phyloP scores from a whole-genome alignment of 495 filamentous ascomycete species.

The Lasiosphaeria hispida region DNA sequence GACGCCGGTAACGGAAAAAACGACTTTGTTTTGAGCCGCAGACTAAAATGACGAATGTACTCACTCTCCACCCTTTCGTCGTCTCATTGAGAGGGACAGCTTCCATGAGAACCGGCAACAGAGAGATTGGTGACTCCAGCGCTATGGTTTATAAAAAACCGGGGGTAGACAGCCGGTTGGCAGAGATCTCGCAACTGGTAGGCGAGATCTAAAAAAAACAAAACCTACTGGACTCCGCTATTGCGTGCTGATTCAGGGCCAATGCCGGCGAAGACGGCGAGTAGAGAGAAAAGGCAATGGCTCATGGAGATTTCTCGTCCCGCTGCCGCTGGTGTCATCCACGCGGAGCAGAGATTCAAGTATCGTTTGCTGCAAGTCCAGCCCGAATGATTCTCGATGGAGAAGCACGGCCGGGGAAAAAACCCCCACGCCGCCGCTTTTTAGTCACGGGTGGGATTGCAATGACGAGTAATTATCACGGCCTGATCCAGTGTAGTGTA shows the following conservation, averaged over 20 bases:
- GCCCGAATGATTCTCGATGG: not conserved
- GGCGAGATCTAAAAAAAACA: slow-evolving; percentile 1
- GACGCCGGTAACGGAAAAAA: too few relatives aligned
- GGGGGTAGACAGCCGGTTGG: not conserved
- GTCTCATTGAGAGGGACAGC: not conserved
- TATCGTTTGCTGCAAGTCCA: not conserved
- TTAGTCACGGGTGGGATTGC: slow-evolving; percentile 11
- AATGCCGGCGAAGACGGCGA: too few relatives aligned
- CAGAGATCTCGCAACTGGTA: not conserved
- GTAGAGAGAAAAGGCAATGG: not conserved
- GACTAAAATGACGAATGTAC: not conserved
- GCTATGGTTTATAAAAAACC: too few relatives aligned
- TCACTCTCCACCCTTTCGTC: not conserved
- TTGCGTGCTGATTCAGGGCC: slow-evolving; percentile 11
- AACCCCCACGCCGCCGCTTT: not conserved
- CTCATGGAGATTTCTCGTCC: not conserved
- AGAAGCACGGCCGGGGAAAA: not conserved
- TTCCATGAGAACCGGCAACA: too few relatives aligned
- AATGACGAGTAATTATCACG: slow-evolving; percentile 9
- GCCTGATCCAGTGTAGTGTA: not conserved
- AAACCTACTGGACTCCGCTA: not conserved
- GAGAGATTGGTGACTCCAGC: too few relatives aligned
- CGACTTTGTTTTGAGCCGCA: too few relatives aligned
- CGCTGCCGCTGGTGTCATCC: too few relatives aligned
- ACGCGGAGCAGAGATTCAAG: too few relatives aligned